Evolutionary conservation across 192 early-diverging fungal genomes (phyloP).

Genomic region (Coemansia aciculifera): DNA sequence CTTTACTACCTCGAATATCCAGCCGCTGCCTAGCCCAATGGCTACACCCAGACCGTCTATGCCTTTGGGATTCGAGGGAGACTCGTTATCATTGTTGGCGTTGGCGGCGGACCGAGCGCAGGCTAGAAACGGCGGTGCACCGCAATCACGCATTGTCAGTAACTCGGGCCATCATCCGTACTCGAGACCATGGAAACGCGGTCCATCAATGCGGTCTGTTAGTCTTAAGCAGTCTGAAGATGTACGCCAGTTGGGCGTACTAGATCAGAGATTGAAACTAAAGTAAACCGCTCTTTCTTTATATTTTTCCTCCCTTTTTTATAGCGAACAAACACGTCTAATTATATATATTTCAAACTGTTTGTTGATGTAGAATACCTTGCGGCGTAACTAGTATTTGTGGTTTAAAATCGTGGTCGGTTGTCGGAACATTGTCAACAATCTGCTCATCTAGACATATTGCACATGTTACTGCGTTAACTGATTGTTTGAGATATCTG

Average conservation of each 20-base stretch:
- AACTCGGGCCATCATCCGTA: slow-evolving; percentile 36
- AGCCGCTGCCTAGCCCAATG: slow-evolving; percentile 44
- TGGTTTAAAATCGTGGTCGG: slow-evolving; percentile 29
- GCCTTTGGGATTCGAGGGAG: slow-evolving; percentile 35
- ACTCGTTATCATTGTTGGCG: slow-evolving; percentile 38
- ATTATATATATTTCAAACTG: background rate
- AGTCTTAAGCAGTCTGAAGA: slow-evolving; percentile 53
- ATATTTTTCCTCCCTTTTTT: slow-evolving; percentile 7
- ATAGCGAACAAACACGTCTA: background rate
- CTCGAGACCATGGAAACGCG: slow-evolving; percentile 17
- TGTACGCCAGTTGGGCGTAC: slow-evolving; percentile 40
- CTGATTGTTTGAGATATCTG: slow-evolving; percentile 16
- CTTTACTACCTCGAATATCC: slow-evolving; percentile 17
- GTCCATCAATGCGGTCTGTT: slow-evolving; percentile 45
- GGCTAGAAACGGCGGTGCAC: slow-evolving; percentile 12
- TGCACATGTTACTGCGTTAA: slow-evolving; percentile 27
- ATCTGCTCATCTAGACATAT: slow-evolving; percentile 41
- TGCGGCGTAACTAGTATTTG: slow-evolving; percentile 27
- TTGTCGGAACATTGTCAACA: slow-evolving; percentile 23
- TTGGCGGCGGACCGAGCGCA: slow-evolving; percentile 38
- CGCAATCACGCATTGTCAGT: slow-evolving; percentile 10
- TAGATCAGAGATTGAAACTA: slow-evolving; percentile 46
- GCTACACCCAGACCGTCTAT: slow-evolving; percentile 42
- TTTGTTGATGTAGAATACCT: slow-evolving; percentile 19
- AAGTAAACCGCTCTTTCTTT: slow-evolving; percentile 20